Conservation (phyloP, 1,139 yeast genomes). For the Yamadazyma atlantica region DNA sequence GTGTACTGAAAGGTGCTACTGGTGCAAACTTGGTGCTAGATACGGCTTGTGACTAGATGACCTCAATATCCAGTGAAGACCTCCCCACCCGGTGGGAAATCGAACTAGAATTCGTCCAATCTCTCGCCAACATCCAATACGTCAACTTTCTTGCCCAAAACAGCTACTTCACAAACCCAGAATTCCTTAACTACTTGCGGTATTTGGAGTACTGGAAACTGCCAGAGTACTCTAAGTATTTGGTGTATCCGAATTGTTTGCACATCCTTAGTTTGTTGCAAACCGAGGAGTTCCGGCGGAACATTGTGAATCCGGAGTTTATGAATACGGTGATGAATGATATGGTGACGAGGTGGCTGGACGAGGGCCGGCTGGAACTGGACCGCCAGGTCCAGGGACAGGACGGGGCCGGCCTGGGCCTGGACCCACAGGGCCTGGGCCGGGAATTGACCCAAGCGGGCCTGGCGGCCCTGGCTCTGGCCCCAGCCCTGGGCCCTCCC, state of each 20-base stretch:
- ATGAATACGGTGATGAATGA: conserved; percentile 66
- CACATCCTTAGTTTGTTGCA: conserved; percentile 62
- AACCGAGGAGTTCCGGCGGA: conserved; percentile 54
- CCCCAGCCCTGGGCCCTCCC: too few relatives aligned
- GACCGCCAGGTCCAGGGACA: not conserved
- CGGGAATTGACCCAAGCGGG: too few relatives aligned
- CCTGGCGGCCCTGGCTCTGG: too few relatives aligned
- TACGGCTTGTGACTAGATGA: too few relatives aligned
- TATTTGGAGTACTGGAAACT: conserved; percentile 75
- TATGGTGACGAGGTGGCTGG: conserved; percentile 68
- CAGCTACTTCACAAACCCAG: conserved; percentile 59
- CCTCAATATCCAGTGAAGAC: too few relatives aligned
- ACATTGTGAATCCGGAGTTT: conserved; percentile 55
- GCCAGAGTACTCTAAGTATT: conserved; percentile 63
- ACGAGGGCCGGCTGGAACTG: conserved; percentile 8
- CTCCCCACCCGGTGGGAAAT: conserved; percentile 80
- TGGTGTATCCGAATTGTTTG: conserved; percentile 74
- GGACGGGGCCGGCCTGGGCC: too few relatives aligned
- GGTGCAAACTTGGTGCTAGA: too few relatives aligned
- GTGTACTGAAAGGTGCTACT: too few relatives aligned
- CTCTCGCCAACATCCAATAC: conserved; percentile 77
- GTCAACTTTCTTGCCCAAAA: conserved; percentile 74
- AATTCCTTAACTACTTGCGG: conserved; percentile 61
- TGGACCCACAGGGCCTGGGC: too few relatives aligned
- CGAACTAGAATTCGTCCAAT: conserved; percentile 80